Evolutionary conservation across 352 stramenopile genomes (phyloP).

Genomic region (Aphanomyces cochlioides): DNA sequence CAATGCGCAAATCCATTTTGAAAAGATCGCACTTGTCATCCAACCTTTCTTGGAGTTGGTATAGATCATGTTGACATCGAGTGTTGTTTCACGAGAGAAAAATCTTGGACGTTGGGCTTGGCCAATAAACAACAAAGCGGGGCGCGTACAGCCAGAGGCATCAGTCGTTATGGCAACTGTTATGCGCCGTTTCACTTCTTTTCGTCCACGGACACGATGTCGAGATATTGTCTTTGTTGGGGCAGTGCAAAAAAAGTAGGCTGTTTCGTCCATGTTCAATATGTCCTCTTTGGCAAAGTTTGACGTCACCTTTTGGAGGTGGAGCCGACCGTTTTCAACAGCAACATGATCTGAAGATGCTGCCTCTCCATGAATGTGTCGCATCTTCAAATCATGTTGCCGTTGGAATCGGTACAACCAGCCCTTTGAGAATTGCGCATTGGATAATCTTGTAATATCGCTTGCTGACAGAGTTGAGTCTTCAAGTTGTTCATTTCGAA

Average conservation of each 20-base stretch:
- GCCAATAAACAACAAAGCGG: constrained; percentile 1
- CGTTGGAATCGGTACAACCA: constrained; percentile 27
- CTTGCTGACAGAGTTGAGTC: too few species aligned
- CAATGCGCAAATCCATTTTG: background rate
- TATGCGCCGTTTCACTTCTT: background rate
- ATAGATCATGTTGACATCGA: background rate
- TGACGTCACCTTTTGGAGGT: constrained; percentile 1
- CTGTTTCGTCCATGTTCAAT: constrained; percentile 33
- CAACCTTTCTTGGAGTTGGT: background rate
- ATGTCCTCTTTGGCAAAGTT: constrained; percentile 23
- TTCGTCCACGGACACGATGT: background rate
- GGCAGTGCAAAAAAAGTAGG: constrained; percentile 22
- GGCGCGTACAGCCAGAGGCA: background rate
- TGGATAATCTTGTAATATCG: too few species aligned
- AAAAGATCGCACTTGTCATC: constrained; percentile 13
- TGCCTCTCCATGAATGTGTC: constrained; percentile 20
- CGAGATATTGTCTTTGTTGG: background rate
- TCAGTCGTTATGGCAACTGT: background rate
- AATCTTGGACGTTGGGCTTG: background rate
- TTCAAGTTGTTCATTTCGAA: too few species aligned
- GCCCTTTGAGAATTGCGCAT: constrained; percentile 2
- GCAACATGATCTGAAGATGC: constrained; percentile 3
- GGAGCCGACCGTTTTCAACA: background rate
- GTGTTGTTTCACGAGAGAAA: background rate
- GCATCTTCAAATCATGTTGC: constrained; percentile 21